phyloP scores from a whole-genome alignment of 148 eudicot genomes.

The Camellia japonica region DNA sequence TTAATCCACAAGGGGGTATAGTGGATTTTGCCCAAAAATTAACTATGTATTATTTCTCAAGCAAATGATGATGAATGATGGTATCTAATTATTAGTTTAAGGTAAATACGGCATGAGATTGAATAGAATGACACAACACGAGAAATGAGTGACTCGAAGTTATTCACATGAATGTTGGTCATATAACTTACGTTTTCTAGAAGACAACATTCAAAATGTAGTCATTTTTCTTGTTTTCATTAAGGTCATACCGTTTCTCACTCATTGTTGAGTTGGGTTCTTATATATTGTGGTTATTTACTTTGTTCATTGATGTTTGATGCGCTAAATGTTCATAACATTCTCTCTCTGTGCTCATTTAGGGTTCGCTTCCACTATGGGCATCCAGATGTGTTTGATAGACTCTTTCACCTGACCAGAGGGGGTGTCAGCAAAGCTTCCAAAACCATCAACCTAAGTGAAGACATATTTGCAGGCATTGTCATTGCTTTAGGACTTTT shows the following conservation, averaged over 20 bases:
- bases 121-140: background rate
- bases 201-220: background rate
- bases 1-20: too few species aligned
- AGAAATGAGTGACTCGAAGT: background rate
- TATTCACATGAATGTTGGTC: background rate
- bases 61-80: background rate
- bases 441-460: constrained; percentile 56
- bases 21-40: background rate
- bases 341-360: constrained; percentile 14
- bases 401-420: constrained; percentile 63
- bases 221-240: background rate
- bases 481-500: constrained; percentile 2
- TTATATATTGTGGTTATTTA: constrained; percentile 2
- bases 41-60: background rate
- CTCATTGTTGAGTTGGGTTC: background rate
- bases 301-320: constrained; percentile 1
- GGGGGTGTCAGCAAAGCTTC: constrained; percentile 83
- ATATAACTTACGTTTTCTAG: background rate
- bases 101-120: background rate
- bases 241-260: background rate
- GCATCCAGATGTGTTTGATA: constrained; percentile 75
- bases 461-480: constrained; percentile 74
- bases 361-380: constrained; percentile 79
- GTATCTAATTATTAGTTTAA: background rate
- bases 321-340: background rate